Percentiles rank a stretch among this genome's conserved stretches.
These are phyloP conservation scores for Yarrowia yakushimensis DNA, from an alignment of 805 yeast genomes.

Conservation along the genomic window DNA sequence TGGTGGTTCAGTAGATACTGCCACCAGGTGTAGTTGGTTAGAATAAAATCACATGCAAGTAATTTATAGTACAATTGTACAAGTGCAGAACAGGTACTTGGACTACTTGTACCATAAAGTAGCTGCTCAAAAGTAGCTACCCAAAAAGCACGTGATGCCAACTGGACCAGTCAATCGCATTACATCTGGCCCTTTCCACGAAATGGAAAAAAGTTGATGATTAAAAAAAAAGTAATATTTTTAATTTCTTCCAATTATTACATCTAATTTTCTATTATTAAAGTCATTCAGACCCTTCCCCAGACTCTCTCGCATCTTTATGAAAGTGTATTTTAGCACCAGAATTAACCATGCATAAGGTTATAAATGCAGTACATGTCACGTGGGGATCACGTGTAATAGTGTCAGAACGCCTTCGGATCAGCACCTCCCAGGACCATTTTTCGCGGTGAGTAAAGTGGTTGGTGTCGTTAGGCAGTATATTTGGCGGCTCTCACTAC, in stretches of 20 bases:
- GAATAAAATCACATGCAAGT: too few species aligned
- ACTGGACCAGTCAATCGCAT: too few species aligned
- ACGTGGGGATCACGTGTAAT: constrained; percentile 25
- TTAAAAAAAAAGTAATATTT: not conserved
- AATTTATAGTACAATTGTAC: too few species aligned
- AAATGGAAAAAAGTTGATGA: not conserved
- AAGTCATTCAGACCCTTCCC: not conserved
- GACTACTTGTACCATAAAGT: too few species aligned
- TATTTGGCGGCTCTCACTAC: not conserved
- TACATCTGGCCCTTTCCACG: not conserved
- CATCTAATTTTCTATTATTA: too few species aligned
- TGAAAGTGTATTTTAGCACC: constrained; percentile 17
- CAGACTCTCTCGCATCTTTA: not conserved
- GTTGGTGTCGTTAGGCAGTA: not conserved
- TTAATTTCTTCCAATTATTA: too few species aligned
- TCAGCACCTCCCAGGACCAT: not conserved
- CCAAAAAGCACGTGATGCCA: too few species aligned
- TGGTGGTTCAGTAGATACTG: too few species aligned
- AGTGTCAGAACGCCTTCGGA: not conserved
- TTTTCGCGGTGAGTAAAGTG: not conserved
- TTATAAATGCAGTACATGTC: not conserved
- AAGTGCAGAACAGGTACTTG: too few species aligned
- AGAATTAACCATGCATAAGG: constrained; percentile 14
- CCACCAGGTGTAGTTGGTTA: too few species aligned
- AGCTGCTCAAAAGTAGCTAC: too few species aligned